Base-by-base conservation (phyloP, 1,284 basidiomycete species). In the Malassezia furfur region DNA sequence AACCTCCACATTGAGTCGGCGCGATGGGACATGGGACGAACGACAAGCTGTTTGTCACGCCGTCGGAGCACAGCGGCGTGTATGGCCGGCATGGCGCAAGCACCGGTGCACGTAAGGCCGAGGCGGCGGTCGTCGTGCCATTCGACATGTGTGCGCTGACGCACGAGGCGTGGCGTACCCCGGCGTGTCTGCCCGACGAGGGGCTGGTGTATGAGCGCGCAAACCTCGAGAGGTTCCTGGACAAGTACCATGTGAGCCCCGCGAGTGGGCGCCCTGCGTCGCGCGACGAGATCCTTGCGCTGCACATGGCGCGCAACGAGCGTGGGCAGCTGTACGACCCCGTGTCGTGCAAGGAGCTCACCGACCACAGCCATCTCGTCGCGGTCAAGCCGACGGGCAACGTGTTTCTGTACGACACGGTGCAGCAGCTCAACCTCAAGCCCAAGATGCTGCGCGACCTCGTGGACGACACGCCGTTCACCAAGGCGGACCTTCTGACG, bases 81-180 rank as follows among this genome's bases (percentile, higher is more conserved):
- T 61, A 66, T 44, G 68, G 70, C 10, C 53, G 60, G 22, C 67
- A 68, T 52, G 50, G 54, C 8, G 67, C 68, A 7, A 60, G 60
- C 8, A 59, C 61, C 1, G 68, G 65, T 40, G 64, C 38, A 9
- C 19, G 58, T 36, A 15, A 46, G 82, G 80, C 35, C 80, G 81
- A 10, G 80, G 82, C 72, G 80, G 30, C 54, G 39, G 50, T 56
- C 12, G 38, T 53, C 12, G 57, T 87, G 1, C 86, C 88, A 7
- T 91, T 87, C 66, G 89, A 96, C 77, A 93, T 85, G 68, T 96
- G 91, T 66, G 85, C 90, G 0, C 81, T 96, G 32, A 90, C 89
- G 7, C 86, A 93, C 62, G 89, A 93, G 72, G 88, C 86, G 1
- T 96, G 94, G 74, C 80, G 79, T 21, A 85, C 88, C 66, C 91